Conservation (phyloP, 805 yeast species). For the Zygosaccharomyces siamensis region DNA sequence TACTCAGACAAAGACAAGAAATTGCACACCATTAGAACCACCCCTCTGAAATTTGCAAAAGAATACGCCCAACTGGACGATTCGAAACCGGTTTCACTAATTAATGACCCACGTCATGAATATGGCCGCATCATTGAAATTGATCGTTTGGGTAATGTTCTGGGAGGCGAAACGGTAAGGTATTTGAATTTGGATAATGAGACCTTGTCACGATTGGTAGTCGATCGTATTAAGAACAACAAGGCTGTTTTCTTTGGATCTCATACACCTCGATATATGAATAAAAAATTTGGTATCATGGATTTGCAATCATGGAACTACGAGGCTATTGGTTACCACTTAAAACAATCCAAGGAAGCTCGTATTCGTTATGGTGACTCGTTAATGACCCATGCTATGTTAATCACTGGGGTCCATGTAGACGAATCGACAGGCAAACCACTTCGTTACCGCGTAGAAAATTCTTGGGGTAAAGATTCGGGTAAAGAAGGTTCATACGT, state of each 20-base stretch:
- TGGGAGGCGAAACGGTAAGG: constrained; percentile 62
- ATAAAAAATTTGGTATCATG: constrained; percentile 61
- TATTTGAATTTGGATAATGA: constrained; percentile 66
- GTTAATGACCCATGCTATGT: constrained; percentile 88
- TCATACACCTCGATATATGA: constrained; percentile 77
- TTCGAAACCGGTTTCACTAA: constrained; percentile 54
- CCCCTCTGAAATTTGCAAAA: constrained; percentile 62
- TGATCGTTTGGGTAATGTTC: constrained; percentile 69
- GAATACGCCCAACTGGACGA: constrained; percentile 51
- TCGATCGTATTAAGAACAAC: constrained; percentile 62
- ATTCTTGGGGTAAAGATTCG: constrained; percentile 68
- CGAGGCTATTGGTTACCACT: constrained; percentile 50
- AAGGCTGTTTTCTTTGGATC: constrained; percentile 86
- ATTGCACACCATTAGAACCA: constrained; percentile 44
- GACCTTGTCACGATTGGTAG: constrained; percentile 54
- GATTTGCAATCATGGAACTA: constrained; percentile 68
- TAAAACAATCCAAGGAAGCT: constrained; percentile 56
- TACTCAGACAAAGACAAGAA: constrained; percentile 64
- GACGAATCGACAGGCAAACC: constrained; percentile 54
- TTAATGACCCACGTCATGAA: constrained; percentile 78
- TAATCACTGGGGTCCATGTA: constrained; percentile 73
- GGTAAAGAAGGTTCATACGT: constrained; percentile 66
- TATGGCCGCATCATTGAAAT: constrained; percentile 61
- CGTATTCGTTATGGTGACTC: constrained; percentile 67
- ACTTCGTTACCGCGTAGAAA: constrained; percentile 66